Evolutionary conservation across 768 basidiomycete genomes (phyloP).

Genomic region (Rhodotorula kratochvilovae): DNA sequence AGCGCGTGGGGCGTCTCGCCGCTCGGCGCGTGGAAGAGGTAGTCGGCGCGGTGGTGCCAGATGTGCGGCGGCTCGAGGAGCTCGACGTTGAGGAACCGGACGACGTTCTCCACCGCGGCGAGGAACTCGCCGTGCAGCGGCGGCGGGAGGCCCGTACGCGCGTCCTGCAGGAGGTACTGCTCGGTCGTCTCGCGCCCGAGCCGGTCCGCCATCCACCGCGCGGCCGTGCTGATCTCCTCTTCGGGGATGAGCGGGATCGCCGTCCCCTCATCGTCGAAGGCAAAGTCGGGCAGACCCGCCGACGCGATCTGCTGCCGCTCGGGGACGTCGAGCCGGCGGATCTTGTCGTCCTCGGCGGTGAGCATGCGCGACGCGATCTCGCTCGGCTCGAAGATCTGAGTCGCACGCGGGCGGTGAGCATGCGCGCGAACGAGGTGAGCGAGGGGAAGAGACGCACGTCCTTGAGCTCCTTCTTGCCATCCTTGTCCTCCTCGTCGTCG

Average conservation of each 20-base stretch:
- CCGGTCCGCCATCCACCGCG: conserved; percentile 80
- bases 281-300: conserved; percentile 69
- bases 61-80: conserved; percentile 93
- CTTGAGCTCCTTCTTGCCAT: conserved; percentile 74
- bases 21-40: conserved; percentile 65
- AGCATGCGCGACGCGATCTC: conserved; percentile 84
- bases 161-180: conserved; percentile 60
- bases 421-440: background rate
- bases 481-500: conserved; percentile 66
- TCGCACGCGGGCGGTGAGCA: conserved; percentile 14
- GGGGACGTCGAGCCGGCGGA: conserved; percentile 82
- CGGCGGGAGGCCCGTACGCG: conserved; percentile 55
- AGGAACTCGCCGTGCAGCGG: conserved; percentile 54
- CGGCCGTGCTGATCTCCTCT: conserved; percentile 71
- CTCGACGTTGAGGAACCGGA: conserved; percentile 77
- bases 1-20: conserved; percentile 51
- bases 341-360: conserved; percentile 88
- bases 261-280: conserved; percentile 45
- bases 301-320: conserved; percentile 71
- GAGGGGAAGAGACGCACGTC: conserved; percentile 58
- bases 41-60: conserved; percentile 87
- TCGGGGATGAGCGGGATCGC: conserved; percentile 58
- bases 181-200: conserved; percentile 54
- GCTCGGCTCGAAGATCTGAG: conserved; percentile 92
- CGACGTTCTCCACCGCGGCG: conserved; percentile 68